Evolutionary conservation across 495 filamentous ascomycete species (phyloP), one percentile per base, ranked within the genome.

Genomic region (Hypoxylon subgilvum): DNA sequence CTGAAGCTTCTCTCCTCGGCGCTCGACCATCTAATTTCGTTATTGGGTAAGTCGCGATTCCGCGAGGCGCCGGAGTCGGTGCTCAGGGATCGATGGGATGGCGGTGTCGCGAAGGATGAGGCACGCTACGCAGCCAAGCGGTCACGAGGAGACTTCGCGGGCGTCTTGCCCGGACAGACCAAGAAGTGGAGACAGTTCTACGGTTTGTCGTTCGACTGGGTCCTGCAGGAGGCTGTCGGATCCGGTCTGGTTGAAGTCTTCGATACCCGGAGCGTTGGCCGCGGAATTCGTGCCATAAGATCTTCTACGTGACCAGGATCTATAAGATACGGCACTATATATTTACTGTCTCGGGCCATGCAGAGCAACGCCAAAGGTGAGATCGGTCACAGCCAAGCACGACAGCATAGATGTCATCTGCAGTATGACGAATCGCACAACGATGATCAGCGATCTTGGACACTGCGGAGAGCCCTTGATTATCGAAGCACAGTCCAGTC

Each of bases 181-280:
- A 86, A 82, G 69, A 92, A 89, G 70, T 96, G 91, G 91, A 88
- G 84, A 67, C 81, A 87, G 5, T 84, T 92, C 54, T 85, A 86
- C 58, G 91, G 91, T 2, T 73, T 94, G 65, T 74, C 72, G 7
- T 95, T 94, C 68, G 84, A 86, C 36, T 95, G 89, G 89, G 79
- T 88, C 8, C 61, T 95, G 12, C 87, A 84, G 30, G 90, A 94
- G 67, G 87, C 88, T 32, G 80, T 92, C 9, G 91, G 91, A 0
- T 80, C 85, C 2, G 91, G 91, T 6, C 58, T 90, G n/a, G 76
- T 94, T 22, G 91, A 96, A 71, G 71, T 90, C 4, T 95, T 96
- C 68, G 87, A 94, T 64, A 96, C 91, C 10, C 80, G 88, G 21
- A 92, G 85, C 66, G 88, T 95, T 13, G 91, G 91, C 12, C 76